Conservation (phyloP, 1,284 basidiomycete genomes). For the Rhizopogon parksii region DNA sequence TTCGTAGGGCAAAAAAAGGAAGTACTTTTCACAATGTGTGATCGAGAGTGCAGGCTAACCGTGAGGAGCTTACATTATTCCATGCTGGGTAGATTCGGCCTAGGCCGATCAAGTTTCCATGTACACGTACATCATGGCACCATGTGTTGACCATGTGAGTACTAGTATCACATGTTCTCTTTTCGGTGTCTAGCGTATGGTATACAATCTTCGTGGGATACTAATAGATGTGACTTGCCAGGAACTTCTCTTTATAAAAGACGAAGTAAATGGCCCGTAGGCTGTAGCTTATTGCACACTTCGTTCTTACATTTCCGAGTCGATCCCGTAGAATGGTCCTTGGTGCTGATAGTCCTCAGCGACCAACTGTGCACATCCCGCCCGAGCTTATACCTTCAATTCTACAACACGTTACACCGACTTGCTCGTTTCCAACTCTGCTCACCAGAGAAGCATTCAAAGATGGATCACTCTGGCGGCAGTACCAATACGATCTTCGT, state of each 20-base stretch:
- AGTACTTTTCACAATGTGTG: too few species aligned
- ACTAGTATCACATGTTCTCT: background rate
- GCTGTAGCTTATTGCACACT: background rate
- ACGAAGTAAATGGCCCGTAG: too few species aligned
- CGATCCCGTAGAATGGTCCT: background rate
- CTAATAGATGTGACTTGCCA: background rate
- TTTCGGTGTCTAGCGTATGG: background rate
- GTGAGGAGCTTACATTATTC: too few species aligned
- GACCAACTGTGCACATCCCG: background rate
- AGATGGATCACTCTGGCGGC: background rate
- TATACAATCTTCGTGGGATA: background rate
- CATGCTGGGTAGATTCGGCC: too few species aligned
- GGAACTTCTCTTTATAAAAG: too few species aligned
- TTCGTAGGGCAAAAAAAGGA: too few species aligned
- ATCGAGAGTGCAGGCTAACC: too few species aligned
- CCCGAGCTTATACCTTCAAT: background rate
- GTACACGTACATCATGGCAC: too few species aligned
- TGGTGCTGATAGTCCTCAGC: too few species aligned
- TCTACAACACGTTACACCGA: background rate
- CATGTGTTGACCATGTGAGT: too few species aligned
- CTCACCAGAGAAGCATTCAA: background rate
- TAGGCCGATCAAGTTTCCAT: too few species aligned
- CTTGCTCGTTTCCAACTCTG: background rate
- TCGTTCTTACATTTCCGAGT: background rate
- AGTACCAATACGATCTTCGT: background rate